Percentiles rank a stretch among this genome's conserved stretches.
Conservation (phyloP, 1,284 basidiomycete species). For the Caloboletus firmus region DNA sequence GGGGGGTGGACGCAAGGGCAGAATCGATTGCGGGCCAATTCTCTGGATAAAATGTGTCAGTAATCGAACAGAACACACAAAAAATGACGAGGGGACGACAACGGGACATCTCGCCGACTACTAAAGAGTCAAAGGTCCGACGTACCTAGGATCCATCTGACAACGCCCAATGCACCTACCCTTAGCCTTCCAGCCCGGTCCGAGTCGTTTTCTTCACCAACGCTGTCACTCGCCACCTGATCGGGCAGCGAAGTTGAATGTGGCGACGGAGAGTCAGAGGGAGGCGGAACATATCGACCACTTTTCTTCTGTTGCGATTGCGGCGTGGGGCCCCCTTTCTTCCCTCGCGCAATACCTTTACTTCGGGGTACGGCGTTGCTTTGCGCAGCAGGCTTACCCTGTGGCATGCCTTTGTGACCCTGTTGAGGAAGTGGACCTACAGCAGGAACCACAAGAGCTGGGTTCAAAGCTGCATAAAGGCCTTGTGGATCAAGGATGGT, state of each 20-base stretch:
- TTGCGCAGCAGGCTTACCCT: constrained; percentile 4
- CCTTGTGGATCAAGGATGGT: constrained; percentile 67
- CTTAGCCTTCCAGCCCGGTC: constrained; percentile 74
- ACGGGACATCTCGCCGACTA: background rate
- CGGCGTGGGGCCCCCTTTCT: constrained; percentile 16
- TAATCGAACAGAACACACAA: background rate
- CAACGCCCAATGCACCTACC: constrained; percentile 68
- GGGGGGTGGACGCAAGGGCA: constrained; percentile 13
- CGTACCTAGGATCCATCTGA: constrained; percentile 66
- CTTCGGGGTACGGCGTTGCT: constrained; percentile 2
- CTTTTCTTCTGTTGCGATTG: constrained; percentile 36
- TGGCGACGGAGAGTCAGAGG: constrained; percentile 10
- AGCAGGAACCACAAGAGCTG: constrained; percentile 43
- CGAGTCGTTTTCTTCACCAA: constrained; percentile 60
- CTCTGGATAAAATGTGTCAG: constrained; percentile 16
- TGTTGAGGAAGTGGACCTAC: constrained; percentile 5
- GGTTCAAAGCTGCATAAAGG: constrained; percentile 70
- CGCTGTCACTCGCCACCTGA: constrained; percentile 33
- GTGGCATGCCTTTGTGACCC: constrained; percentile 1
- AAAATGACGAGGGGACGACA: background rate
- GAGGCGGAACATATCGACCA: constrained; percentile 30
- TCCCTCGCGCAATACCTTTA: constrained; percentile 16
- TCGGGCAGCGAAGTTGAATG: constrained; percentile 20
- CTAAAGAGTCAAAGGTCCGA: constrained; percentile 9
- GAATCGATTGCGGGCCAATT: constrained; percentile 14